Base-by-base conservation (phyloP, 257 asterid genomes). In the Nicotiana benthamiana region DNA sequence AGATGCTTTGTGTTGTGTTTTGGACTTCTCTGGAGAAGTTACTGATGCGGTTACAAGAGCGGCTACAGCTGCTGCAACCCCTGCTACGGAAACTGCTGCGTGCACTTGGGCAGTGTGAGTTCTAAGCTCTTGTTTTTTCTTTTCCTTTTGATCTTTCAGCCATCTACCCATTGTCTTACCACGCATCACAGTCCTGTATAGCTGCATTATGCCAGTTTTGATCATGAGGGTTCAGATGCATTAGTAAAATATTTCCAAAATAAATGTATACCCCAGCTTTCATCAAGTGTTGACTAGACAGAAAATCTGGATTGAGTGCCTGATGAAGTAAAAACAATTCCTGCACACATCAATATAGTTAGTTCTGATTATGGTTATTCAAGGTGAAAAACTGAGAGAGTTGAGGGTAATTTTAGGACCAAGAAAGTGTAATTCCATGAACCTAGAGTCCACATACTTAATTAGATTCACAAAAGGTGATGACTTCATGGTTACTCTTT, bases 11-110 rank as follows among this genome's bases (percentile, higher is more conserved):
- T 86, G 83, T 53, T 89, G 90, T 57, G 66, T 51, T 18, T 5
- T 52, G 6, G 83, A 51, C 46, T 86, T 85, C 52, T 89, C 92
- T 1, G 91, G 89, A 65, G 91, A 89, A n/a, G 88, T 43, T 30
- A 80, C 83, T 0, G 89, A 86, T 7, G 93, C 85, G 60, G 96
- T 92, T 43, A 92, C 90, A 34, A 93, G 90, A 59, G 98, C 91
- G 24, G 98, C 98, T 75, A 93, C 98, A 2, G 95, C 97, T 36
- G 96, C 93, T 1, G 98, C 98, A 48, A 94, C 98, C 28, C 93
- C 98, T 18, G 95, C 97, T 27, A 91, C 97, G 0, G 96, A 86
- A 3, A 94, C 88, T 10, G 98, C 94, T 57, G 97, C 98, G 9
- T 92, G 98, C 82, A 94, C 79, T 66, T 91, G 97, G 32, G 98